Base-by-base conservation (phyloP, 306 rosid genomes). In the Chamaecrista fasciculata region DNA sequence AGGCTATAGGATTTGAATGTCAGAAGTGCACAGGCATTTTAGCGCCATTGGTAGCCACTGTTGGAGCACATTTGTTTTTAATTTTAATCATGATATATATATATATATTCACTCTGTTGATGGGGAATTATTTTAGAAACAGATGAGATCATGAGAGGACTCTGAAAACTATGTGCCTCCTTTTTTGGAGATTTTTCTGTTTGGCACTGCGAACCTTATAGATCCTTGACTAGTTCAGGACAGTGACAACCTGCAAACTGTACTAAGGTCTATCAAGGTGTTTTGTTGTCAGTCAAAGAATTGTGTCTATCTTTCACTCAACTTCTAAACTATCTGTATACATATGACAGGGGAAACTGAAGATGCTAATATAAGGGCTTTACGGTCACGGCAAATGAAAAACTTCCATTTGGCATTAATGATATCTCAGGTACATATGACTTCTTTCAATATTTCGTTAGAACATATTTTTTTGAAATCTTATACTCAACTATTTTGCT, bases 311-410 rank as follows among this genome's bases (percentile, higher is more conserved):
- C 55, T 19, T 69, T 53, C 40, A 48, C 67, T 71, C 53, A 66
- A 51, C 39, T 33, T 28, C 49, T 34, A 33, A 26, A 43, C 58
- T 64, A 60, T 69, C 23, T 62, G 1, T 79, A 11, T 61, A 56
- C 73, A 60, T 63, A 47, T 46, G 37, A 58, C 89, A 94, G 99
- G 99, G 62, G 97, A 94, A 76, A 87, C 95, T 23, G 76, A 81
- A 75, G 86, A 88, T 77, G 67, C 77, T 24, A 70, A 64, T 62
- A 66, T 85, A 59, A 91, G 68, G 66, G 92, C 85, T 69, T 43
- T 94, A 71, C 92, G 97, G 19, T 67, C 91, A 48, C 85, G 96
- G 39, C 99, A 94, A 86, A 89, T 91, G 96, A 94, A 89, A 85
- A 94, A 91, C 65, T 89, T 94, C 28, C 99, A 94, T 79, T 76